Base-by-base conservation (phyloP, 2,329 filamentous ascomycete genomes). In the Clonostachys rhizophaga region DNA sequence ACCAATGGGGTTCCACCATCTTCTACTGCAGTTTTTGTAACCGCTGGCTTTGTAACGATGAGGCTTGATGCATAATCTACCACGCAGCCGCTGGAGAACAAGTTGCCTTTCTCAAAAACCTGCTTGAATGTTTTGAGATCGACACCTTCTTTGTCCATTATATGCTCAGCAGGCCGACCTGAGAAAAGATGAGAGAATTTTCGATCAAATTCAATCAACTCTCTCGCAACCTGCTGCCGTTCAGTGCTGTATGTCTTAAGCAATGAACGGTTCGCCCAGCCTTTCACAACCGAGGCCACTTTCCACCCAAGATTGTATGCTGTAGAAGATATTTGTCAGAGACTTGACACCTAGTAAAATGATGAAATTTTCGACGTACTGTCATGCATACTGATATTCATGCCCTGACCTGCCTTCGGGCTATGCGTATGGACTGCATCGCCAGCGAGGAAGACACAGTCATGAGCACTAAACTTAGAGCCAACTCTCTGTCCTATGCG, bases 341-440 rank as follows among this genome's bases (percentile, higher is more conserved):
- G 24, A 8, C 24, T 85, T 24, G 24, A 42, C 11, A 20, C 7
- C 18, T 42, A 20, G n/a, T 42, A n/a, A 13, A 5, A 20, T 13
- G 40, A 16, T 33, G 73, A 79, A 2, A 86, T 24, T 24, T 24
- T 24, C 24, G 78, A 54, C 89, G 89, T 83, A 88, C 87, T 61
- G 59, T 87, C 83, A 54, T 84, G 81, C 75, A 86, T 83, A 16
- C 71, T 77, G 4, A 84, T 76, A 54, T 87, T 86, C 81, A 86
- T 85, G 12, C 85, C 84, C 57, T 87, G 83, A 2, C 83, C 83
- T 1, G 81, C 83, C 56, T 86, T 86, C 16, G 82, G 83, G 42
- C 53, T 55, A 52, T 76, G 73, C 1, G 74, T 79, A 53, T 75
- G 72, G 2, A 79, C 78, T 2, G 82, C 84, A 61, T 88, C 86